These are phyloP conservation scores for Amanita phalloides DNA, from an alignment of 768 basidiomycete species.

Conservation along the genomic window DNA sequence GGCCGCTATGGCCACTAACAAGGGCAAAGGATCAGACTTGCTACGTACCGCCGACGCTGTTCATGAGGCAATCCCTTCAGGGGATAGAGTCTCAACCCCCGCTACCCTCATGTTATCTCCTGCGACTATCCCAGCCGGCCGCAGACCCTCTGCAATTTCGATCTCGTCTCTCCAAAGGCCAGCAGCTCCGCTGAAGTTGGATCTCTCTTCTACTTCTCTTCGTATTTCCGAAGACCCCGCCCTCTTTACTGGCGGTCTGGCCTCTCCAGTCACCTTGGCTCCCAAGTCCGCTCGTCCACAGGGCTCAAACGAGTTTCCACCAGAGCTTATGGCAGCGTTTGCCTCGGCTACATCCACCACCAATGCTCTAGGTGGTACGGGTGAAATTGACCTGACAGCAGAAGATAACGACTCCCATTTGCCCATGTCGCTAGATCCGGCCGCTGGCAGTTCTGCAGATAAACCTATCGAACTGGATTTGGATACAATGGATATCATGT, in stretches of 20 bases:
- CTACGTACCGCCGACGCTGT: neutral
- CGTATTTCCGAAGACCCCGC: slow-evolving; percentile 51
- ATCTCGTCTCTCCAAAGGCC: slow-evolving; percentile 72
- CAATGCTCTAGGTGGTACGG: slow-evolving; percentile 18
- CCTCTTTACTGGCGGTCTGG: slow-evolving; percentile 46
- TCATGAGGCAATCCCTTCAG: neutral
- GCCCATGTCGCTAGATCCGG: slow-evolving; percentile 21
- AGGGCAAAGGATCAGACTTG: slow-evolving; percentile 12
- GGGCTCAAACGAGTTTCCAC: slow-evolving; percentile 41
- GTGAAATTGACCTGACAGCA: slow-evolving; percentile 55
- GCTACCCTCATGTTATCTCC: slow-evolving; percentile 16
- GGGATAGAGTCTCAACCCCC: neutral
- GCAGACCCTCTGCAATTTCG: slow-evolving; percentile 70
- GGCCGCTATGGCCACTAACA: slow-evolving; percentile 7
- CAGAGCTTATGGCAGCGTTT: slow-evolving; percentile 59
- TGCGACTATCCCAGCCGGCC: slow-evolving; percentile 21
- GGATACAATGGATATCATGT: slow-evolving; percentile 57
- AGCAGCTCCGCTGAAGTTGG: slow-evolving; percentile 64
- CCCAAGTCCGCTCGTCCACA: slow-evolving; percentile 65
- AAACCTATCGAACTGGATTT: slow-evolving; percentile 77
- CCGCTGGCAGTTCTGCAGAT: slow-evolving; percentile 56
- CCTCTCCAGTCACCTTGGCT: slow-evolving; percentile 74
- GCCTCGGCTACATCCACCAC: slow-evolving; percentile 26
- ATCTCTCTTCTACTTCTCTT: slow-evolving; percentile 61
- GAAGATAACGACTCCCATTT: slow-evolving; percentile 16